phyloP scores from a whole-genome alignment of 176 grass and related monocot genomes.

The Carex littledalei region DNA sequence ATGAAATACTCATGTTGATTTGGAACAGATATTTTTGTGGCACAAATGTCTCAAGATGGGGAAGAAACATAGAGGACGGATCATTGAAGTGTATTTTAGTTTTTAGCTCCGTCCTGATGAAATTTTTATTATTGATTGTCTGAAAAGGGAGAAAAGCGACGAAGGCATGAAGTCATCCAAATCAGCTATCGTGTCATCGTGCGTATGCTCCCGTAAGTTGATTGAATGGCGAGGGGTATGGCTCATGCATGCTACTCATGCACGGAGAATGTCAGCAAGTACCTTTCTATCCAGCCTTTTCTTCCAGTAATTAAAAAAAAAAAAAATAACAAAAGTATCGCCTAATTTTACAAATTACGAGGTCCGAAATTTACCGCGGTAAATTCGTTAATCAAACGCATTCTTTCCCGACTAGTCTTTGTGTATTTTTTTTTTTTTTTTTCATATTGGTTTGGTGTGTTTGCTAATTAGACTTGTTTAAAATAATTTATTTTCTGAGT shows the following conservation, averaged over 20 bases:
- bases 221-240: neutral
- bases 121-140: neutral
- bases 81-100: neutral
- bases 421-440: too few relatives aligned
- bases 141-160: neutral
- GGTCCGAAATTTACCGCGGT: neutral
- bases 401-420: too few relatives aligned
- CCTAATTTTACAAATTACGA: neutral
- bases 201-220: neutral
- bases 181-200: neutral
- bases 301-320: neutral
- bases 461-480: too few relatives aligned
- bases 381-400: neutral
- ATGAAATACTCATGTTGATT: too few relatives aligned
- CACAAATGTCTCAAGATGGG: too few relatives aligned
- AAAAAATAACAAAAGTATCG: neutral
- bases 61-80: too few relatives aligned
- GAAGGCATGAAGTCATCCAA: neutral
- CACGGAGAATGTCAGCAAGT: neutral
- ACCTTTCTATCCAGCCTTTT: neutral
- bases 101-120: neutral
- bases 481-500: neutral
- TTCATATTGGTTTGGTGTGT: too few relatives aligned
- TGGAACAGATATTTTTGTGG: too few relatives aligned
- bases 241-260: neutral